Evolutionary conservation across 768 basidiomycete species (phyloP).

Genomic region (Rhizopogon salebrosus): DNA sequence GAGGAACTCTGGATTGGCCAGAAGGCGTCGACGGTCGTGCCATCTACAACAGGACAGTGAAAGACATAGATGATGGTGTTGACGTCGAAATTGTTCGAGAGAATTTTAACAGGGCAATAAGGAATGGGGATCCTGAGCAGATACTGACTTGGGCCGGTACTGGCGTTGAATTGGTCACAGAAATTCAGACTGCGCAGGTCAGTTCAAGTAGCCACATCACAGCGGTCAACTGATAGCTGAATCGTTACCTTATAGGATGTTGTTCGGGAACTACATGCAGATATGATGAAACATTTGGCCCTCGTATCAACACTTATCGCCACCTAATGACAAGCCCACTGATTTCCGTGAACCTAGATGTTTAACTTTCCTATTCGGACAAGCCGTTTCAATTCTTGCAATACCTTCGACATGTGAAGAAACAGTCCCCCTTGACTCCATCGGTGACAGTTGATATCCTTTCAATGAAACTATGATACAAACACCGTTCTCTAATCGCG

Average conservation of each 20-base stretch:
- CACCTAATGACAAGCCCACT: slow-evolving; percentile 7
- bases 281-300: slow-evolving; percentile 34
- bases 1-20: slow-evolving; percentile 57
- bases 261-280: slow-evolving; percentile 46
- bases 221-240: neutral
- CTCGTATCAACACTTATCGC: slow-evolving; percentile 20
- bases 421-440: neutral
- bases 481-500: slow-evolving; percentile 11
- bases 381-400: neutral
- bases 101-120: slow-evolving; percentile 42
- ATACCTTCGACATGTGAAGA: neutral
- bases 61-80: slow-evolving; percentile 49
- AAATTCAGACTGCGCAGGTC: slow-evolving; percentile 36
- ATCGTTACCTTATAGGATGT: slow-evolving; percentile 39
- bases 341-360: neutral
- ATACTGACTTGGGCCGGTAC: slow-evolving; percentile 67
- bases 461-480: slow-evolving; percentile 13
- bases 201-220: slow-evolving; percentile 10
- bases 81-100: slow-evolving; percentile 36
- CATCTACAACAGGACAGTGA: slow-evolving; percentile 45
- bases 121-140: slow-evolving; percentile 41
- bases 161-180: slow-evolving; percentile 53
- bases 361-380: neutral
- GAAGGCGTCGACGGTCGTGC: slow-evolving; percentile 52
- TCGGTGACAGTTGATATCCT: slow-evolving; percentile 3